phyloP scores from a whole-genome alignment of 345 rosid species.

The Brassica napus region Da-Ae NC_063452.1:26276001-26276500 shows the following conservation, averaged over 20 bases:
- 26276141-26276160: not conserved
- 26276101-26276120: not conserved
- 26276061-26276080: not conserved
- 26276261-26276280: not conserved
- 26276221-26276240: not conserved
- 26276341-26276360: not conserved
- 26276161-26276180: not conserved
- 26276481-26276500: not conserved
- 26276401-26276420: not conserved
- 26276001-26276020: not conserved
- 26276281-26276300: not conserved
- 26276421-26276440: not conserved
- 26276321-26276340: not conserved
- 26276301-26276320: not conserved
- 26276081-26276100: not conserved
- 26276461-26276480: not conserved
- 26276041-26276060: not conserved
- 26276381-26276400: not conserved
- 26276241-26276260: not conserved
- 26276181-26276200: not conserved
- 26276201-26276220: not conserved
- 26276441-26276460: not conserved
- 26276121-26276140: not conserved
- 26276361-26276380: not conserved
- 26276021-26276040: not conserved